Base-by-base conservation (phyloP, 371 early-diverging fungal genomes). In the Coemansia sp. region DNA sequence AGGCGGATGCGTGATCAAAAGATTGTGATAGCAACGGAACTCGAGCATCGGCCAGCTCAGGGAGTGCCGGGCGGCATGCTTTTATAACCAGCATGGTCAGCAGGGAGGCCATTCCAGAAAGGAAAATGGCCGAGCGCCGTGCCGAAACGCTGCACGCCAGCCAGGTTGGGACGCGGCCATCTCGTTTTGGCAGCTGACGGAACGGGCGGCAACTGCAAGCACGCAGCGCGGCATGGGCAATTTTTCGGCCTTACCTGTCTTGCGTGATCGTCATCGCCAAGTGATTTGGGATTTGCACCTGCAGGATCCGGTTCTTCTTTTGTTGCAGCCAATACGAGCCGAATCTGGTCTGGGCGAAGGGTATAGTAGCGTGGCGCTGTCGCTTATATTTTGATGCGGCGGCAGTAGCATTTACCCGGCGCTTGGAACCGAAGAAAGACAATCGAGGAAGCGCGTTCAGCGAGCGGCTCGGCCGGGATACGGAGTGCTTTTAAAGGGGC, bases 201-300 rank as follows among this genome's bases (percentile, higher is more conserved):
- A 24, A 24, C 24, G 24, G 24, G 24, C 24, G 34, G 11, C 12
- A 12, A 24, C 12, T 36, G 14, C 14, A 34, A 51, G 51, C 51
- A 6, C 34, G 9, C 16, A 34, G 51, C 34, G 51, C 32, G 51
- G 53, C 52, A 51, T 50, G 67, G 67, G 36, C 48, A 40, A 43
- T 66, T 66, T 66, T 61, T 66, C 67, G 67, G 66, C 47, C 65
- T 66, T 66, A 66, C 67, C 67, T 66, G 55, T 66, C 67, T 24
- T 57, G 64, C n/a, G 56, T 62, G 67, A 66, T 66, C 31, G 67
- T 66, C 67, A 66, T 66, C 42, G 42, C 24, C 24, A 24, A 24
- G 24, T 24, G 18, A 6, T 44, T n/a, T 37, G 44, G 33, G 50
- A 50, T 50, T 50, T 50, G 12, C 50, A 24, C 14, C 12, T 50